A percentile compares a stretch with the other conserved stretches of the same genome.
Conservation (phyloP, 495 filamentous ascomycete species). For the Podospora conica region DNA sequence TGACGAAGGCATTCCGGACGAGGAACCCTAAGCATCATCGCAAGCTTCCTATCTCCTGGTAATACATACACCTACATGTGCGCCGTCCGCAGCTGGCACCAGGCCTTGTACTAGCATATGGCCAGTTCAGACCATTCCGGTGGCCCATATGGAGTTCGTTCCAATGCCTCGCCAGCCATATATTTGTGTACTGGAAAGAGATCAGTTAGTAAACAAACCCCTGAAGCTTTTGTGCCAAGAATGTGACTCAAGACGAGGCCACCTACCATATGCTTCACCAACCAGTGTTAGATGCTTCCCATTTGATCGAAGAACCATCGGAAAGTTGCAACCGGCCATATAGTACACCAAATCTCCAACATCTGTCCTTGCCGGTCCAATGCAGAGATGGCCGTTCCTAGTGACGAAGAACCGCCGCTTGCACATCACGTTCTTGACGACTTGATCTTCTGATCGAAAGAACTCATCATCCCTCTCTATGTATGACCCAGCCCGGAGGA, state of each 20-base stretch:
- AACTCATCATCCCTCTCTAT: neutral
- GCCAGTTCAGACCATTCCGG: neutral
- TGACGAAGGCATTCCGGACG: no score
- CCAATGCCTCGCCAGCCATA: neutral
- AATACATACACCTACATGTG: no score
- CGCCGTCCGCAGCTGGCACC: neutral
- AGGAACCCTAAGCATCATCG: neutral
- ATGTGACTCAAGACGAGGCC: neutral
- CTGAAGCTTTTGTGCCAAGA: neutral
- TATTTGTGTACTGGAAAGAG: neutral
- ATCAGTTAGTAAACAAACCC: neutral
- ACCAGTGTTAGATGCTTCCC: neutral
- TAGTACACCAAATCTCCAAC: neutral
- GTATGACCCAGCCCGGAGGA: neutral
- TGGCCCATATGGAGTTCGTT: neutral
- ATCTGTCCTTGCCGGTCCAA: neutral
- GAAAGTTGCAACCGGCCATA: neutral
- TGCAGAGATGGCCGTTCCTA: neutral
- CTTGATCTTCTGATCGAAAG: neutral
- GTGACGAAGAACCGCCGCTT: conserved; percentile 1
- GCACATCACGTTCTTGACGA: neutral
- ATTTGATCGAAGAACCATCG: neutral
- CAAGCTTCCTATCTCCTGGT: neutral
- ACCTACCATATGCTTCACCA: neutral
- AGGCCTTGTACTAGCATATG: neutral